A percentile compares a stretch with the other conserved stretches of the same genome.
These are phyloP conservation scores for Angophora floribunda DNA, from an alignment of 345 rosid species.

Conservation along the genomic window DNA sequence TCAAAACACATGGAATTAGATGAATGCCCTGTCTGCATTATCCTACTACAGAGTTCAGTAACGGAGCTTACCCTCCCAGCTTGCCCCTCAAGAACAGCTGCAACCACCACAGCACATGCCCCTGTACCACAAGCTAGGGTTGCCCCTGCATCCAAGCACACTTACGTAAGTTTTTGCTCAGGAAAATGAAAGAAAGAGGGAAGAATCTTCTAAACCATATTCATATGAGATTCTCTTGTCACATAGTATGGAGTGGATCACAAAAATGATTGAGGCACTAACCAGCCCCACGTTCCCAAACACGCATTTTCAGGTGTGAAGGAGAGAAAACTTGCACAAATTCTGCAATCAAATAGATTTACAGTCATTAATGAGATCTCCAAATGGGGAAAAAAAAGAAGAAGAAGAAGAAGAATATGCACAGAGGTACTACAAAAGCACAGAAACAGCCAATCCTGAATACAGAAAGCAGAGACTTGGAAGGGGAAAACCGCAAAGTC, in stretches of 20 bases:
- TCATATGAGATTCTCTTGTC: neutral
- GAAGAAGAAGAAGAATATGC: neutral
- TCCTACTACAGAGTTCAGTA: neutral
- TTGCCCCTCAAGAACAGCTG: constrained; percentile 91
- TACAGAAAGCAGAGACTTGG: neutral
- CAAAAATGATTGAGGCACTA: neutral
- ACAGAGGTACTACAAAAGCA: neutral
- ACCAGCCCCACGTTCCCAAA: constrained; percentile 99
- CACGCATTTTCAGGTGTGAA: constrained; percentile 89
- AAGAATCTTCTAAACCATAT: neutral
- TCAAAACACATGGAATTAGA: neutral
- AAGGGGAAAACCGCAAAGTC: neutral
- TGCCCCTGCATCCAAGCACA: constrained; percentile 43
- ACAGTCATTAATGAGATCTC: neutral
- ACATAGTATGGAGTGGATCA: neutral
- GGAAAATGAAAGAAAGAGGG: neutral
- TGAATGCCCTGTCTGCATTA: neutral
- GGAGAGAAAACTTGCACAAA: constrained; percentile 83
- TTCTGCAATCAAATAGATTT: constrained; percentile 33
- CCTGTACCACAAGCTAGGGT: constrained; percentile 98
- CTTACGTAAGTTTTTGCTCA: neutral
- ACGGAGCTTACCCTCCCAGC: constrained; percentile 64
- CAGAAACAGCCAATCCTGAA: neutral
- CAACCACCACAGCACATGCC: constrained; percentile 96
- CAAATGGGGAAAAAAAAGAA: neutral